Evolutionary conservation across 768 basidiomycete genomes (phyloP).

Genomic region (Lactifluus piperatus): DNA sequence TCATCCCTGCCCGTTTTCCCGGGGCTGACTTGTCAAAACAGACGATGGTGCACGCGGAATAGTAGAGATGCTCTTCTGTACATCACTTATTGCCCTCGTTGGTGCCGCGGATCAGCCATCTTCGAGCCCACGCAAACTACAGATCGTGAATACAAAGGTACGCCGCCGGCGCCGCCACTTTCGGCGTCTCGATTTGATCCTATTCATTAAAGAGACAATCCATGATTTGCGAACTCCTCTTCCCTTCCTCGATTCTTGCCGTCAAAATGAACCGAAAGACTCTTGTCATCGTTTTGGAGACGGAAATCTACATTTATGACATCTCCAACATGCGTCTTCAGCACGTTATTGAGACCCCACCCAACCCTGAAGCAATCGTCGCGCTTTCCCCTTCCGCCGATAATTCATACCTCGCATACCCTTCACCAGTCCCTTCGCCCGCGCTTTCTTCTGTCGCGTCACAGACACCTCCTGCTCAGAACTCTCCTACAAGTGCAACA

Average conservation of each 20-base stretch:
- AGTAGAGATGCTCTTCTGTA: constrained; percentile 99
- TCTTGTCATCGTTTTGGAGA: constrained; percentile 90
- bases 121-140: constrained; percentile 85
- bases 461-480: constrained; percentile 30
- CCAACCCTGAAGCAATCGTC: constrained; percentile 94
- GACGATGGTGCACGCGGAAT: constrained; percentile 93
- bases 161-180: constrained; percentile 16
- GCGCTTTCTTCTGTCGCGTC: constrained; percentile 39
- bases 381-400: constrained; percentile 92
- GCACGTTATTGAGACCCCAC: constrained; percentile 94
- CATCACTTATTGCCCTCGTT: constrained; percentile 92
- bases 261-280: constrained; percentile 98
- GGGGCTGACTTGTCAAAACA: constrained; percentile 24
- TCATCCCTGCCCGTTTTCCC: neutral
- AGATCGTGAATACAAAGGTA: constrained; percentile 99
- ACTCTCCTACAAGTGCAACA: constrained; percentile 29
- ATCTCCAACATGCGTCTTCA: constrained; percentile 97
- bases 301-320: constrained; percentile 99
- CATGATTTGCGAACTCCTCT: constrained; percentile 97
- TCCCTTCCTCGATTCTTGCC: constrained; percentile 93
- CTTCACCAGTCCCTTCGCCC: constrained; percentile 86
- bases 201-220: constrained; percentile 54
- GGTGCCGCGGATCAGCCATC: constrained; percentile 90
- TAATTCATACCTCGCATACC: constrained; percentile 91
- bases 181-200: neutral